Base-by-base conservation (phyloP, 2,329 filamentous ascomycete genomes). In the Neofusicoccum sp. region DNA sequence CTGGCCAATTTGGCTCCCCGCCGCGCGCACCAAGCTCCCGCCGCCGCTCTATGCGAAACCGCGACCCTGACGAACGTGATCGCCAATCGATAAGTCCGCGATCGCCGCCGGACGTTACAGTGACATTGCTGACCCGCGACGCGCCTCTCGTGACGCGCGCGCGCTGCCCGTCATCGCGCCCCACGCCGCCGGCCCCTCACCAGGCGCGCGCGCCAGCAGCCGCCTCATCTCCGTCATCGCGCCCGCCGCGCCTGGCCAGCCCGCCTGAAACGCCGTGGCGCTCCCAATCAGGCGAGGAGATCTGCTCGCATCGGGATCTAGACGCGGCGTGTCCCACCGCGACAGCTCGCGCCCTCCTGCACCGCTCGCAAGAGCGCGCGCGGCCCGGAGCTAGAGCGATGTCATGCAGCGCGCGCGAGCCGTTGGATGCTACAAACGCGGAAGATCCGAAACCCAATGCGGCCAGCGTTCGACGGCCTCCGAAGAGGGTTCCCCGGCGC, bases 51-150 rank as follows among this genome's bases (percentile, higher is more conserved):
- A 56, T 56, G 51, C 51, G 51, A 56, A 56, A 56, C 51, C 36
- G 26, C 24, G 16, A 14, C 49, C 20, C 12, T 34, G 69, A 68
- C 69, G 68, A 64, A 63, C 62, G 63, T 65, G 68, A 71, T 67
- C 67, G 67, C 71, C 70, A 75, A 74, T 73, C 71, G 72, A 75
- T 72, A 71, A 71, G 70, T 56, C 51, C 67, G 65, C 64, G 67
- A 63, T 65, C 51, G 38, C 49, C 49, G 49, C 49, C 43, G 43
- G 49, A 54, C 49, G 51, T 56, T 56, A 43, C 51, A 56, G 51
- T 56, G 36, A 43, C 51, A 56, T 56, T 30, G 30, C 31, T 8
- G 26, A 34, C 16, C 43, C 26, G 3, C 12, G 24, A 26, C 31
- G 45, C 47, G 30, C n/a, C 45, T 33, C 28, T 48, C 28, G 51